Evolutionary conservation across 164 flowering plant species (phyloP).

Genomic region (Chimonanthus praecox): DNA sequence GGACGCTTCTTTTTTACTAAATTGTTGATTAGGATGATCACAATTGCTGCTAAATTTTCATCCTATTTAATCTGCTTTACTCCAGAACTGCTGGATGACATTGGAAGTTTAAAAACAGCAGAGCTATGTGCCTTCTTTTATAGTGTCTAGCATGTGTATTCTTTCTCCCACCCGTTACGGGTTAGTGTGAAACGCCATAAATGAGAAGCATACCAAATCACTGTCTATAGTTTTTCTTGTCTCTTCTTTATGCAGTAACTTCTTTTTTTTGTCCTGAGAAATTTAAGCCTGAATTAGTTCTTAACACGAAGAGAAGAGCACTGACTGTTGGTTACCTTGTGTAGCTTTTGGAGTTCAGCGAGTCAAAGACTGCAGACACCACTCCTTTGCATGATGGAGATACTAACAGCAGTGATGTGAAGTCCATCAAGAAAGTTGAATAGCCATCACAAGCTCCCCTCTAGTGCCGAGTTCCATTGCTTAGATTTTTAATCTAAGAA

Average conservation of each 20-base stretch:
- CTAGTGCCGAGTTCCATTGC: too few species aligned
- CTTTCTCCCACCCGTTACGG: too few species aligned
- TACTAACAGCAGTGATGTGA: slow-evolving; percentile 15
- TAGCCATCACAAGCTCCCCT: slow-evolving; percentile 8
- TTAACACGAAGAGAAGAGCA: background rate
- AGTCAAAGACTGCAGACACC: slow-evolving; percentile 38
- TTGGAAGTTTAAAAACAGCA: background rate
- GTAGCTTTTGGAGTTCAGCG: slow-evolving; percentile 74
- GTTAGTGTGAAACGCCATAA: too few species aligned
- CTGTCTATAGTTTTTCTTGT: background rate
- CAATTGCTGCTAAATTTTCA: background rate
- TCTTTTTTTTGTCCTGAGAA: background rate
- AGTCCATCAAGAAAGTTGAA: slow-evolving; percentile 49
- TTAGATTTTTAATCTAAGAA: slow-evolving; percentile 1
- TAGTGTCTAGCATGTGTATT: background rate
- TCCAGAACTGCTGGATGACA: background rate
- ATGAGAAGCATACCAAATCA: background rate
- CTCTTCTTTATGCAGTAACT: background rate
- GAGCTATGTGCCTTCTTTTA: background rate
- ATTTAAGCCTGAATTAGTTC: background rate
- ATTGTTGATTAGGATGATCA: background rate
- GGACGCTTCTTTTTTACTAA: background rate
- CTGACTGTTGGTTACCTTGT: slow-evolving; percentile 8
- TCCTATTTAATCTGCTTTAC: too few species aligned
- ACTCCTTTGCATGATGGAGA: slow-evolving; percentile 28